Conservation (phyloP, 2,329 filamentous ascomycete species). For the Claviceps citrina region DNA sequence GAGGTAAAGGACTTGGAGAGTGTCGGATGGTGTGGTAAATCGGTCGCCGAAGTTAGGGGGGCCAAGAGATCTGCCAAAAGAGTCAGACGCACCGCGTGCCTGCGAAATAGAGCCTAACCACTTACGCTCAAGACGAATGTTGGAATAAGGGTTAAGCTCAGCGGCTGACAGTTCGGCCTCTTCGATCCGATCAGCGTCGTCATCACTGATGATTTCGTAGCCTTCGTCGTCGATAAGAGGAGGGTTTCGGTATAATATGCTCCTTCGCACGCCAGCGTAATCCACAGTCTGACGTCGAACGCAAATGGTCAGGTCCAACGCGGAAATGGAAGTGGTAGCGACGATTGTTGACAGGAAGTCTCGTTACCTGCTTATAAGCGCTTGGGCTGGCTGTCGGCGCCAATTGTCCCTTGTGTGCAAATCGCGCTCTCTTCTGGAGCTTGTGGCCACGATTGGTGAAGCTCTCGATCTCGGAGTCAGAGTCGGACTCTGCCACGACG, state of each 20-base stretch:
- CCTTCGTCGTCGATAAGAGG: constrained; percentile 62
- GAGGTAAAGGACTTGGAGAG: constrained; percentile 61
- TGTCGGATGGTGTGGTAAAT: constrained; percentile 59
- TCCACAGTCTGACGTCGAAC: constrained; percentile 43
- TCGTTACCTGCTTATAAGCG: constrained; percentile 53
- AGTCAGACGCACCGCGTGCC: constrained; percentile 14
- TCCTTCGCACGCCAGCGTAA: constrained; percentile 56
- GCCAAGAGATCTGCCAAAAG: constrained; percentile 47
- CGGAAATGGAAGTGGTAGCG: constrained; percentile 3
- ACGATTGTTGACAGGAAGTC: not conserved
- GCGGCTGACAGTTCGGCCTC: constrained; percentile 47
- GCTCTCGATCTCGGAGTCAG: constrained; percentile 54
- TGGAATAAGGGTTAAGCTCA: constrained; percentile 59
- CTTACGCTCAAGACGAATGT: constrained; percentile 56
- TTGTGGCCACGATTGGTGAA: constrained; percentile 66
- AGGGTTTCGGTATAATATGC: constrained; percentile 61
- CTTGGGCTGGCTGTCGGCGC: constrained; percentile 49
- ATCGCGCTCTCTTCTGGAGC: constrained; percentile 58
- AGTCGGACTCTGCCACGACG: constrained; percentile 50
- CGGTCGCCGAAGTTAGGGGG: constrained; percentile 59
- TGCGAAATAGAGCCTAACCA: constrained; percentile 6
- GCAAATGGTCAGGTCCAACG: constrained; percentile 11
- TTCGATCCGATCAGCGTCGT: constrained; percentile 48
- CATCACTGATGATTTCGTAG: constrained; percentile 58
- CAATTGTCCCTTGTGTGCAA: constrained; percentile 54